phyloP scores from a whole-genome alignment of 2,329 filamentous ascomycete species.

The Aspergillus nomiae region DNA sequence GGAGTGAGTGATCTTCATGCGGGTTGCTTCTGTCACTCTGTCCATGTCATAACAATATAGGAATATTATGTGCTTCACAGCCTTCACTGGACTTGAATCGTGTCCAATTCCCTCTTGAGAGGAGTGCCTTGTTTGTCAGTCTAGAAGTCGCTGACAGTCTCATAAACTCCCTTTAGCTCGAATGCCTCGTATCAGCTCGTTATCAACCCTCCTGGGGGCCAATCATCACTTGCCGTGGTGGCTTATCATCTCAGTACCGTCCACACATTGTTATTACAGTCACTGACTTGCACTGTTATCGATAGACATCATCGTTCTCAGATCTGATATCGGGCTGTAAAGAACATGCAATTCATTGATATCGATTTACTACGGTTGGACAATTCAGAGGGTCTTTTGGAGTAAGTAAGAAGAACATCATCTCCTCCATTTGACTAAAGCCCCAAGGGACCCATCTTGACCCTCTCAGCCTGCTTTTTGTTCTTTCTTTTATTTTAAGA shows the following conservation, averaged over 20 bases:
- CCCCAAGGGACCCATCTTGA: neutral
- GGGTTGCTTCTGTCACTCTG: neutral
- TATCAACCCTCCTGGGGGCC: slow-evolving; percentile 13
- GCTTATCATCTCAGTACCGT: slow-evolving; percentile 17
- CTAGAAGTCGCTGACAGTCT: neutral
- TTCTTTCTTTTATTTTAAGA: neutral
- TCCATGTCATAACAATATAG: neutral
- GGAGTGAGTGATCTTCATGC: slow-evolving; percentile 1
- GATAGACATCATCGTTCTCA: neutral
- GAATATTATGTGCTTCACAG: neutral
- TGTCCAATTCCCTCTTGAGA: neutral
- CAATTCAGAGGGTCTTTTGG: too few species aligned
- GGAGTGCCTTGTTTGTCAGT: neutral
- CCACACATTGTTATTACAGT: slow-evolving; percentile 14
- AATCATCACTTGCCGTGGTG: slow-evolving; percentile 23
- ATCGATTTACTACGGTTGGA: neutral
- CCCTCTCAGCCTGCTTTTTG: neutral
- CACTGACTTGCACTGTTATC: neutral
- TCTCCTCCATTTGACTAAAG: neutral
- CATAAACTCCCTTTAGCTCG: neutral
- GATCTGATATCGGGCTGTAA: neutral
- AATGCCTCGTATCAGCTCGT: slow-evolving; percentile 8
- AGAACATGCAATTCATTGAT: neutral
- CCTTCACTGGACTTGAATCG: neutral
- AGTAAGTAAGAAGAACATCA: neutral